Percentiles rank a stretch among this genome's conserved stretches.
phyloP scores from a whole-genome alignment of 2,329 filamentous ascomycete genomes.

The Calonectria pseudoreteaudii region DNA sequence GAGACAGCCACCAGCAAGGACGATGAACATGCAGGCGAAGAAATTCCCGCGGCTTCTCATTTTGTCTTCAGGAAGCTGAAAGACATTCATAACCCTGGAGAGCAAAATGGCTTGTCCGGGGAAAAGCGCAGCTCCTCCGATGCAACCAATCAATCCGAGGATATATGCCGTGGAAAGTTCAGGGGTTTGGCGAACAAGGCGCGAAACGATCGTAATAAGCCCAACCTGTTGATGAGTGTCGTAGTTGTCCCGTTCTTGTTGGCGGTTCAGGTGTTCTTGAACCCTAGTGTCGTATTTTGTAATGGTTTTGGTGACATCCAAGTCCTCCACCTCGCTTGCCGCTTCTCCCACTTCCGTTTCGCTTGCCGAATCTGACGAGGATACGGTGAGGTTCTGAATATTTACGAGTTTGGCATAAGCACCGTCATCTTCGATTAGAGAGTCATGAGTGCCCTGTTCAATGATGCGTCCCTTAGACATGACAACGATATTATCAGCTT shows the following conservation, averaged over 20 bases:
- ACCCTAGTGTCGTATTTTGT: constrained; percentile 47
- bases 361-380: constrained; percentile 31
- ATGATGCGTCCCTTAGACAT: constrained; percentile 42
- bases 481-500: constrained; percentile 48
- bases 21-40: constrained; percentile 67
- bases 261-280: constrained; percentile 45
- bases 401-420: constrained; percentile 65
- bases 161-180: constrained; percentile 52
- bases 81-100: constrained; percentile 55
- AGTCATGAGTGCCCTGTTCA: constrained; percentile 54
- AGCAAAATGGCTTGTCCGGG: constrained; percentile 59
- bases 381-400: constrained; percentile 51
- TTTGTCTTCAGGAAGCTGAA: constrained; percentile 47
- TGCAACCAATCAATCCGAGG: constrained; percentile 44
- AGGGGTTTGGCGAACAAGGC: constrained; percentile 52
- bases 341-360: constrained; percentile 42
- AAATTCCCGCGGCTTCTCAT: constrained; percentile 60
- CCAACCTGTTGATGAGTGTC: constrained; percentile 48
- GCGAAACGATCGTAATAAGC: constrained; percentile 44
- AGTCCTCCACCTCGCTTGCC: constrained; percentile 26
- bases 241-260: constrained; percentile 52
- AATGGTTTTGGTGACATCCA: constrained; percentile 42
- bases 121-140: constrained; percentile 51
- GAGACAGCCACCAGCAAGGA: constrained; percentile 59
- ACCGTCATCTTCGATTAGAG: constrained; percentile 61